Evolutionary conservation across 1,284 basidiomycete genomes (phyloP).

Genomic region (Cryptococcus sp.): DNA sequence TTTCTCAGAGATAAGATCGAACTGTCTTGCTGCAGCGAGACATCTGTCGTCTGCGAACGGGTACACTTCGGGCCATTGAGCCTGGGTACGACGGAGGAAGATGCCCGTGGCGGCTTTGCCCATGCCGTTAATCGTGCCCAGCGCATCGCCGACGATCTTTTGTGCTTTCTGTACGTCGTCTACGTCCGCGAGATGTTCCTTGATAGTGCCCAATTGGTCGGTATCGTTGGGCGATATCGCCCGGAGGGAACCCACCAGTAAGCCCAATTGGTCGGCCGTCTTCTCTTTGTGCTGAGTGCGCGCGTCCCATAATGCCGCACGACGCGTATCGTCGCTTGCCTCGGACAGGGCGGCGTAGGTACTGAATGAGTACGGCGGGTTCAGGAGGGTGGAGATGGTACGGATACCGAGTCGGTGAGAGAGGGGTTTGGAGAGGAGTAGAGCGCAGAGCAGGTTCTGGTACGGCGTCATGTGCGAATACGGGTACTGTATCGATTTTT

Average conservation of each 20-base stretch:
- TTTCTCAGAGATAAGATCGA: constrained; percentile 22
- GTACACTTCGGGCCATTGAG: constrained; percentile 35
- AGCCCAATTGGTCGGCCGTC: constrained; percentile 78
- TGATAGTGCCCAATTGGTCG: constrained; percentile 16
- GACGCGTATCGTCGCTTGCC: constrained; percentile 22
- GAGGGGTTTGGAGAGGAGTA: constrained; percentile 35
- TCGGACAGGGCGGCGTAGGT: constrained; percentile 24
- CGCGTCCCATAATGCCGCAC: constrained; percentile 58
- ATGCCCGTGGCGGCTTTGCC: constrained; percentile 32
- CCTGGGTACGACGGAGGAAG: constrained; percentile 34
- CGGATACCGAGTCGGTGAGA: constrained; percentile 34
- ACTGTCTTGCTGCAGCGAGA: constrained; percentile 20
- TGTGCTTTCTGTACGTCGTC: constrained; percentile 16
- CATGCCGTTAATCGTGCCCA: constrained; percentile 34
- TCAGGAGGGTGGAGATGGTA: constrained; percentile 36
- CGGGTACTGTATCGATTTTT: constrained; percentile 30
- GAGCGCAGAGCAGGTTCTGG: constrained; percentile 31
- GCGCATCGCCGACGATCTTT: constrained; percentile 17
- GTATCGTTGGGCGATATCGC: constrained; percentile 26
- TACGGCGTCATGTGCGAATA: constrained; percentile 32
- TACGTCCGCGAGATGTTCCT: constrained; percentile 8
- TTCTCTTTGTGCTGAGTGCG: constrained; percentile 70
- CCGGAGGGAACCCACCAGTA: constrained; percentile 50
- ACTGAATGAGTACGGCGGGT: constrained; percentile 30
- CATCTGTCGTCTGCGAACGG: constrained; percentile 33